Percentiles rank a stretch among this genome's conserved stretches.
Conservation (phyloP, 768 basidiomycete species). For the Fomitopsis serialis region DNA sequence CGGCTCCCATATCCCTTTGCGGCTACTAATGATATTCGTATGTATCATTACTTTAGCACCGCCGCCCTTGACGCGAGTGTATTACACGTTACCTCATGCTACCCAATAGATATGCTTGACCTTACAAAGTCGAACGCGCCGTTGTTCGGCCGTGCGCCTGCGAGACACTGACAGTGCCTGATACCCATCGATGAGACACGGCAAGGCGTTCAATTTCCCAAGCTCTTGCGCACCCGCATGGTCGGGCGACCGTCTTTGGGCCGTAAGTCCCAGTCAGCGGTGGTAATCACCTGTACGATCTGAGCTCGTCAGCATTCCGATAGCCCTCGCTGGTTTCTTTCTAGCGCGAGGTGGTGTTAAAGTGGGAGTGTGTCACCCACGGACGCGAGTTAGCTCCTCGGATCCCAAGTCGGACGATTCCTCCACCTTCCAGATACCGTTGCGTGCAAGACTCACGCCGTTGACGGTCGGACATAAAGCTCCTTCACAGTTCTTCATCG, state of each 20-base stretch:
- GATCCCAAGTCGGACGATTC: neutral
- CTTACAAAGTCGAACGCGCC: neutral
- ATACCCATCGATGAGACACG: neutral
- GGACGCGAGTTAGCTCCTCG: too few relatives aligned
- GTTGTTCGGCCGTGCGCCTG: neutral
- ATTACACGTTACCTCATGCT: neutral
- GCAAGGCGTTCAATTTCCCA: neutral
- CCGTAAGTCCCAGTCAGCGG: neutral
- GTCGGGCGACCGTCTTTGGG: too few relatives aligned
- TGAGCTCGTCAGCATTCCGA: neutral
- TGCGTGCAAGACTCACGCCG: neutral
- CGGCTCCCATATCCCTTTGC: neutral
- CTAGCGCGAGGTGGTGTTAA: neutral
- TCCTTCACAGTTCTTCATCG: neutral
- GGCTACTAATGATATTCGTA: conserved; percentile 4
- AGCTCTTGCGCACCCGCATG: neutral
- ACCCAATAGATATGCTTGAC: neutral
- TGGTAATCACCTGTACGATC: neutral
- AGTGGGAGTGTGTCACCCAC: neutral
- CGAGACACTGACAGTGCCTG: too few relatives aligned
- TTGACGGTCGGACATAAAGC: neutral
- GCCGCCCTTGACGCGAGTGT: neutral
- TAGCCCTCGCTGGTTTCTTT: neutral
- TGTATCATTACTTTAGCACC: neutral
- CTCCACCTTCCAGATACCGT: neutral